Percentiles rank a stretch among this genome's conserved stretches.
Evolutionary conservation across 768 basidiomycete genomes (phyloP).

Genomic region (Rhodotorula toruloides): DNA sequence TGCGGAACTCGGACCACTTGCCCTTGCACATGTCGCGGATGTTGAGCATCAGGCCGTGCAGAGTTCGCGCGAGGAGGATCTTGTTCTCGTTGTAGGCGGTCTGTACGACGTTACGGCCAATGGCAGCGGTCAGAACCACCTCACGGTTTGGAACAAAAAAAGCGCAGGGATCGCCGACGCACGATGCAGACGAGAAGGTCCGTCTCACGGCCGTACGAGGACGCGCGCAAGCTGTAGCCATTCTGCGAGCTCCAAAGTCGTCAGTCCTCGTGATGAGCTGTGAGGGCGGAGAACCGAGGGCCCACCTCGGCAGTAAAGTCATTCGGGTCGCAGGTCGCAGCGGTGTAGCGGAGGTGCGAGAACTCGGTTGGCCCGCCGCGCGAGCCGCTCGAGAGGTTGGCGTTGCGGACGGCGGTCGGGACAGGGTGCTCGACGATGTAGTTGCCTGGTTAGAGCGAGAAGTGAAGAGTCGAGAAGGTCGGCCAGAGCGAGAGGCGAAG

Average conservation of each 20-base stretch:
- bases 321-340: slow-evolving; percentile 76
- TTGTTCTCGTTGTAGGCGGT: slow-evolving; percentile 80
- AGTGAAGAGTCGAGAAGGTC: neutral
- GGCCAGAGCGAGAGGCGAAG: slow-evolving; percentile 60
- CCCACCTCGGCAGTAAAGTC: slow-evolving; percentile 67
- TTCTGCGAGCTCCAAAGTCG: slow-evolving; percentile 40
- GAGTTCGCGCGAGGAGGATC: slow-evolving; percentile 73
- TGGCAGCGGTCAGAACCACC: too few relatives aligned
- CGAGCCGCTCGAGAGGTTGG: slow-evolving; percentile 35
- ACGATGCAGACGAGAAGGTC: slow-evolving; percentile 92
- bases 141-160: neutral
- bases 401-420: slow-evolving; percentile 41
- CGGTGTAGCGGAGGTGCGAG: slow-evolving; percentile 91
- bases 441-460: slow-evolving; percentile 40
- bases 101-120: neutral
- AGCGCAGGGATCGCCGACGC: slow-evolving; percentile 41
- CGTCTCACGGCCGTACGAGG: slow-evolving; percentile 80
- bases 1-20: slow-evolving; percentile 89
- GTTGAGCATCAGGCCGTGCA: slow-evolving; percentile 95
- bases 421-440: slow-evolving; percentile 42
- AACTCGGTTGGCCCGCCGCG: slow-evolving; percentile 71
- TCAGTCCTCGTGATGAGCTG: too few relatives aligned
- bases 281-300: neutral
- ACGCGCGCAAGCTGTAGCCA: slow-evolving; percentile 79
- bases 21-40: slow-evolving; percentile 95